These are phyloP conservation scores for Priceomyces medius DNA, from an alignment of 805 yeast species.

Conservation along the genomic window DNA sequence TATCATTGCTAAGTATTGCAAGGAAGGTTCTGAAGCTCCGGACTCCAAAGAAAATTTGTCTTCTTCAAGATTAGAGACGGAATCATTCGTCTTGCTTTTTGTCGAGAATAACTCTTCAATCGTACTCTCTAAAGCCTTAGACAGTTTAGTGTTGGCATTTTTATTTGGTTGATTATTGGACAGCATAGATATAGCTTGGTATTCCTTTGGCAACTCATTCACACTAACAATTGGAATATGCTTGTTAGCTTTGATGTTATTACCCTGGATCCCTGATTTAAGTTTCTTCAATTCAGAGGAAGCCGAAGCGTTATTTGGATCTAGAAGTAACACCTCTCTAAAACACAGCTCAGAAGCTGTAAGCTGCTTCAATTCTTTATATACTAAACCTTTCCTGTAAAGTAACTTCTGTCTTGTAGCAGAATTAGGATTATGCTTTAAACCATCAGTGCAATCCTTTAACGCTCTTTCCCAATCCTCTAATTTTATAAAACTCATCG, in stretches of 20 bases:
- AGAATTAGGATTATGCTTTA: conserved; percentile 26
- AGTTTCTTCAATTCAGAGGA: conserved; percentile 29
- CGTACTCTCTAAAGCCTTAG: conserved; percentile 1
- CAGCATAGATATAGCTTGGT: conserved; percentile 8
- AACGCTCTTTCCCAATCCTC: conserved; percentile 49
- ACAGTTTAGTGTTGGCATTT: neutral
- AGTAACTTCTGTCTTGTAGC: conserved; percentile 46
- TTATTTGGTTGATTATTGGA: neutral
- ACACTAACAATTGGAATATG: conserved; percentile 42
- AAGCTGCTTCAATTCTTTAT: conserved; percentile 23
- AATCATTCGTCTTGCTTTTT: conserved; percentile 1
- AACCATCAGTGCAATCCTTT: conserved; percentile 50
- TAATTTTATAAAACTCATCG: conserved; percentile 60
- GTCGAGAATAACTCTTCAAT: conserved; percentile 13
- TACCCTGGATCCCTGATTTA: neutral
- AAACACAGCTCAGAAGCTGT: conserved; percentile 28
- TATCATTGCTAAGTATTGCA: conserved; percentile 26
- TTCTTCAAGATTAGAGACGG: neutral
- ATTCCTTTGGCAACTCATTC: conserved; percentile 42
- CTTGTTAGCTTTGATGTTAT: neutral
- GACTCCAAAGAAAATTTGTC: neutral
- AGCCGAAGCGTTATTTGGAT: conserved; percentile 41
- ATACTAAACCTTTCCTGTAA: conserved; percentile 50
- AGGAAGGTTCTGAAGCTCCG: conserved; percentile 17
- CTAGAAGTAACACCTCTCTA: conserved; percentile 38